phyloP scores from a whole-genome alignment of 1,284 basidiomycete species.

The Porodaedalea pini region DNA sequence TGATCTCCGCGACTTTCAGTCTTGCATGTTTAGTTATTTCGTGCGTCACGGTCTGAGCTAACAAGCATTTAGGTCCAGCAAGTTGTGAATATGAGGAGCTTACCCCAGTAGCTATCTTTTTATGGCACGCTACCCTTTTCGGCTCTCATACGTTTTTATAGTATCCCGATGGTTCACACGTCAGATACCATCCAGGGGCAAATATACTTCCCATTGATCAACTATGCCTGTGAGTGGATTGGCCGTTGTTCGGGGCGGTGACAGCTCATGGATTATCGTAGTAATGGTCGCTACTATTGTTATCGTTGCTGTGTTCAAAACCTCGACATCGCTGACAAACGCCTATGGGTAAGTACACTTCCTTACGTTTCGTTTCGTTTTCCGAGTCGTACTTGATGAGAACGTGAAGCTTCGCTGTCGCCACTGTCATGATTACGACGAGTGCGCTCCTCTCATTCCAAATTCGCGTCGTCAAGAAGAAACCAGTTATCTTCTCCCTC shows the following conservation, averaged over 20 bases:
- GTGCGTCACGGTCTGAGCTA: background rate
- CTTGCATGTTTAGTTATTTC: conserved; percentile 29
- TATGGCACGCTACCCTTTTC: no score
- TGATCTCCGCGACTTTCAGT: conserved; percentile 68
- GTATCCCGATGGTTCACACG: conserved; percentile 53
- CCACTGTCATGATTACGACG: conserved; percentile 62
- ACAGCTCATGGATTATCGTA: conserved; percentile 5
- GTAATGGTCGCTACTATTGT: conserved; percentile 55
- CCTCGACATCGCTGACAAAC: conserved; percentile 46
- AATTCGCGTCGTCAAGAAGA: conserved; percentile 54
- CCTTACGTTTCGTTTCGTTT: background rate
- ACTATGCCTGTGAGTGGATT: conserved; percentile 41
- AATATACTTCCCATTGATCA: conserved; percentile 59
- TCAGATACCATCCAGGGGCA: conserved; percentile 59
- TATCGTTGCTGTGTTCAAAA: conserved; percentile 55
- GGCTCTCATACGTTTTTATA: no score
- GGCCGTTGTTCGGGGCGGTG: background rate
- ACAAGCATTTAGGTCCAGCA: conserved; percentile 43
- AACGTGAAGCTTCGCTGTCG: conserved; percentile 61
- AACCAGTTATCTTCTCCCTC: conserved; percentile 42
- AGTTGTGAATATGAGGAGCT: conserved; percentile 54
- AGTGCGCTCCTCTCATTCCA: conserved; percentile 52
- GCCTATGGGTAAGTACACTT: conserved; percentile 47
- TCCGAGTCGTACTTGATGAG: background rate
- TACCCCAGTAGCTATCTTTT: conserved; percentile 40